Evolutionary conservation across 2,329 filamentous ascomycete species (phyloP), one percentile per base, ranked within the genome.

Genomic region (Botrytis deweyae): DNA sequence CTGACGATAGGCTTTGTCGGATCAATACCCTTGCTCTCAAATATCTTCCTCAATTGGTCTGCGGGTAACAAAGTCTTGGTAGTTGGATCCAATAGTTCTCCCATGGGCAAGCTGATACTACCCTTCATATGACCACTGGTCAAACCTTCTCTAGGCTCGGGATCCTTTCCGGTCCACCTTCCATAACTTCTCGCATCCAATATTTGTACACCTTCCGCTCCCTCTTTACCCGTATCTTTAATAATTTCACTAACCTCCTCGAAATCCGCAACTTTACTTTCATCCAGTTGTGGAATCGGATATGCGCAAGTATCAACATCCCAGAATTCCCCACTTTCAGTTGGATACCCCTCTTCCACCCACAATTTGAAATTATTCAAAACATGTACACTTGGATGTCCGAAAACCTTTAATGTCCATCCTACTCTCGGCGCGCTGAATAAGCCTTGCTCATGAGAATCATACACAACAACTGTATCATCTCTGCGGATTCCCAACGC

Each of bases 281-380:
- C 81, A 72, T 89, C 86, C 72, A 90, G 84, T 63, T 86, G 81
- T 4, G 89, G 89, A 72, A 91, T 91, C 3, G 88, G 89, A 75
- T 92, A 92, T 1, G 86, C 84, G 75, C 87, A 88, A 80, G 89
- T 91, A 80, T 91, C 89, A 63, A 91, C 88, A 73, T 85, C 89
- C 82, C 89, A 91, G 70, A 93, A 83, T 82, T 92, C 85, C 70
- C 95, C 95, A n/a, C 90, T 90, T 84, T 97, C 94, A 0, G 91
- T 92, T 0, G 94, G 93, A 77, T 91, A 88, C 1, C 93, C 94
- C 80, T 97, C 87, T 49, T 95, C 92, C 2, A 95, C 91, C 94
- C 95, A 99, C n/a, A 93, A 84, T 82, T 91, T 93, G 85, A 98
- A 99, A 84, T 99, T 99, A 85, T 99, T 97, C 72, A 99, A 85